A percentile compares a stretch with the other conserved stretches of the same genome.
phyloP scores from a whole-genome alignment of 257 asterid species.

The Capsicum pubescens region DNA sequence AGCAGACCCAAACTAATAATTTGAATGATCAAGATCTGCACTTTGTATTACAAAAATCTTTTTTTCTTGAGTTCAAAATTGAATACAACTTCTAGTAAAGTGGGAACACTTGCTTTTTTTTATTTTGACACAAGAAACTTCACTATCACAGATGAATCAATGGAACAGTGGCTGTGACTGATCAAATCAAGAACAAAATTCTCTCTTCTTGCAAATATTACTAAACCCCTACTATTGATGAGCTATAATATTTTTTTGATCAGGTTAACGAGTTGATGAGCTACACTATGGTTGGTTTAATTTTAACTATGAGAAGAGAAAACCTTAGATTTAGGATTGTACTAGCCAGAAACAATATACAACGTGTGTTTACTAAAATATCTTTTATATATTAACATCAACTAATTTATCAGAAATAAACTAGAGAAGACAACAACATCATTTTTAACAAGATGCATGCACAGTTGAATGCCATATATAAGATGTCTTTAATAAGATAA shows the following conservation, averaged over 20 bases:
- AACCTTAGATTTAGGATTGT: neutral
- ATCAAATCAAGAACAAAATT: neutral
- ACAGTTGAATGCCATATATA: conserved; percentile 16
- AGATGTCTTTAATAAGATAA: neutral
- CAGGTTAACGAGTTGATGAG: conserved; percentile 14
- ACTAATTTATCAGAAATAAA: neutral
- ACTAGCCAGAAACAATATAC: neutral
- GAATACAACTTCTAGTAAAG: neutral
- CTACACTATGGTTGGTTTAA: neutral
- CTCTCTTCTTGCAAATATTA: neutral
- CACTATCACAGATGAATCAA: neutral
- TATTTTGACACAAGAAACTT: neutral
- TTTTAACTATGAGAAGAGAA: neutral
- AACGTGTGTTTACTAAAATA: neutral
- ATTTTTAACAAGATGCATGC: neutral
- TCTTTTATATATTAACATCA: neutral
- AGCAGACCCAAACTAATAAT: neutral
- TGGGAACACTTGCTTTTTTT: neutral
- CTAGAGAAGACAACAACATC: neutral
- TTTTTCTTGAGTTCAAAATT: neutral
- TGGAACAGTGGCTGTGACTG: neutral
- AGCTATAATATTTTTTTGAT: neutral
- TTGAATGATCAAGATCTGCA: neutral
- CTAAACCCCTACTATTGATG: no score
- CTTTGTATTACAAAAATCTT: neutral